Base-by-base conservation (phyloP, 2,329 filamentous ascomycete genomes). In the Colletotrichum salicis region DNA sequence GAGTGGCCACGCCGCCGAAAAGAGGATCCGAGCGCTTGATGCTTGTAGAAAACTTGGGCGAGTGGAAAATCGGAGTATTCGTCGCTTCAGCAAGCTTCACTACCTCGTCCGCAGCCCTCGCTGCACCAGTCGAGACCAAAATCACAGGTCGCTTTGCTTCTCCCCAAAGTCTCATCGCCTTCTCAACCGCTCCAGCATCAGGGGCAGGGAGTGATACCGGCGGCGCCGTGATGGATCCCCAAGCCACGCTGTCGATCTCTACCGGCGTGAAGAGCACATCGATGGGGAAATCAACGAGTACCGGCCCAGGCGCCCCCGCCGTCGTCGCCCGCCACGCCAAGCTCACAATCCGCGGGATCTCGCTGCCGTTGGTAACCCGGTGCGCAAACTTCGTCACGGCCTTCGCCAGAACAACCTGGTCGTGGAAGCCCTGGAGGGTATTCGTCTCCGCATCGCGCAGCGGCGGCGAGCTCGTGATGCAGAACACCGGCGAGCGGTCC, bases 401-500 rank as follows among this genome's bases (percentile, higher is more conserved):
- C 22, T 57, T 63, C n/a, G 65, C 51, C 10, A 68, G 59, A 15
- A 63, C 60, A 48, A 68, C 65, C 35, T 64, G 65, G 22, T 68
- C 65, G 29, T 64, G 65, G 29, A 68, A 68, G 10, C 65, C 65
- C 8, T 68, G 65, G n/a, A 68, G 65, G 4, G 65, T 31, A 19
- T 68, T 68, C 48, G 65, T 68, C 7, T 68, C 51, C 5, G 52
- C 65, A 15, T 68, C 65, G 19, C 65, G 58, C 35, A 63, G 35
- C 27, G 65, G 65, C 29, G 48, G 51, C 24, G 65, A 68, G 59
- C 65, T 68, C 15, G 65, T 68, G 22, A 68, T 27, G 15, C 65
- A 68, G 51, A 68, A 64, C 4, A 68, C 65, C 4, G 65, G 65
- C 5, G 65, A 68, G n/a, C 65, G 51, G 29, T 68, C 65, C 13